Percentiles rank a stretch among this genome's conserved stretches.
Evolutionary conservation across 148 eudicot genomes (phyloP).

Genomic region (Gaultheria prostrata): DNA sequence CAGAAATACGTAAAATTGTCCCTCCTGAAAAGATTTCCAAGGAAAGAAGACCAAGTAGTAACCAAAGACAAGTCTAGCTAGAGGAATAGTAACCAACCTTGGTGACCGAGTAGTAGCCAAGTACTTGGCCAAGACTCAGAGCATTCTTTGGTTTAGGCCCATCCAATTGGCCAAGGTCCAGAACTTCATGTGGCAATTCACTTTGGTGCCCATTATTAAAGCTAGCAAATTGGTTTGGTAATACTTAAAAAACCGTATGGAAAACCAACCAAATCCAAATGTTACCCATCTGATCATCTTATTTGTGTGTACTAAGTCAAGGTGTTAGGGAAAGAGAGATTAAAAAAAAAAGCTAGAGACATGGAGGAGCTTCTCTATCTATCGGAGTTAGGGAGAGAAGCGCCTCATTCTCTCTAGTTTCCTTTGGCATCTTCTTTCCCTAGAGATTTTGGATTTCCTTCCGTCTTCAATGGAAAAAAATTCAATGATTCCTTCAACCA

Average conservation of each 20-base stretch:
- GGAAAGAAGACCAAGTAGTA: too few species aligned
- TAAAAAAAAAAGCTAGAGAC: background rate
- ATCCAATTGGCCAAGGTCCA: background rate
- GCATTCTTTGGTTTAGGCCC: background rate
- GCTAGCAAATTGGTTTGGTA: background rate
- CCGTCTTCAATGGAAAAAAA: too few species aligned
- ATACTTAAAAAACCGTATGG: background rate
- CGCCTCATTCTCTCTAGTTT: background rate
- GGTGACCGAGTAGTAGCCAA: too few species aligned
- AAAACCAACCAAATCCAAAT: background rate
- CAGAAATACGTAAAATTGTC: too few species aligned
- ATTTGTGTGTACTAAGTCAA: background rate
- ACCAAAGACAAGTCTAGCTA: too few species aligned
- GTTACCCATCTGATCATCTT: background rate
- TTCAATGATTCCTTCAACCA: too few species aligned
- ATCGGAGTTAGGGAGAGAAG: background rate
- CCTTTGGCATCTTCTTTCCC: background rate
- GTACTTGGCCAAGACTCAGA: background rate
- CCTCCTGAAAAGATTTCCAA: too few species aligned
- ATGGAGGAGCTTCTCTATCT: background rate
- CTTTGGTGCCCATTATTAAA: background rate
- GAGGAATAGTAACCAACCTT: too few species aligned
- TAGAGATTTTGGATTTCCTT: too few species aligned
- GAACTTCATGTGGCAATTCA: background rate
- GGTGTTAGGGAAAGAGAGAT: background rate